Base-by-base conservation (phyloP, 805 yeast genomes). In the Torulaspora franciscae region DNA sequence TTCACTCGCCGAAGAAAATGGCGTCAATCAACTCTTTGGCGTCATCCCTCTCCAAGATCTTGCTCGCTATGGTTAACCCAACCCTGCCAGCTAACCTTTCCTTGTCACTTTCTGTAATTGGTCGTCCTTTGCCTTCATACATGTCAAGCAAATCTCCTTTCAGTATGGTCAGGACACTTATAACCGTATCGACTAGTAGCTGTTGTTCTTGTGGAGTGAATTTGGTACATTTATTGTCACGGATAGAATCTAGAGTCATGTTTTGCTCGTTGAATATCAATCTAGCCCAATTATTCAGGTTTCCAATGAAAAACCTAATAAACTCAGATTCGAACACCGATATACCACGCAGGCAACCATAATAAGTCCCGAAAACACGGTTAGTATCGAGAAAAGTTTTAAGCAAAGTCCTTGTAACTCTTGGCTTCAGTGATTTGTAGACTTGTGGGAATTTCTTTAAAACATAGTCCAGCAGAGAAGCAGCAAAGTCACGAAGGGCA, bases 371-470 rank as follows among this genome's bases (percentile, higher is more conserved):
- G 11, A 83, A 73, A 0, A 95, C 89, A 54, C 85, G 81, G 29
- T 83, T 78, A 6, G 89, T 75, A 57, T 90, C 95, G 64, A 93
- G 71, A 54, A 95, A 85, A 0, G 97, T 97, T 58, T 95, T 81
- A 48, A 95, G 71, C 44, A 95, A 70, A 1, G 99, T 95, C 62
- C 99, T 76, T 6, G 97, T 89, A 3, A 93, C 91, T 53, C 98
- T 77, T 25, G 98, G 96, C 58, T 87, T 86, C 54, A 93, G 73
- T 1, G 97, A 85, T 17, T 91, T 81, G 62, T 91, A 90, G 1
- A 91, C 80, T 39, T 85, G 81, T 27, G 95, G 95, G 64, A 84
- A 93, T 25, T 81, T 78, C 41, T 75, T 72, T 49, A 89, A 77
- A n/a, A 93, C 83, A 55, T 84, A 84, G 40, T 82, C 82, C 19